Evolutionary conservation across 768 basidiomycete species (phyloP).

Genomic region (Mycena rebaudengoi): DNA sequence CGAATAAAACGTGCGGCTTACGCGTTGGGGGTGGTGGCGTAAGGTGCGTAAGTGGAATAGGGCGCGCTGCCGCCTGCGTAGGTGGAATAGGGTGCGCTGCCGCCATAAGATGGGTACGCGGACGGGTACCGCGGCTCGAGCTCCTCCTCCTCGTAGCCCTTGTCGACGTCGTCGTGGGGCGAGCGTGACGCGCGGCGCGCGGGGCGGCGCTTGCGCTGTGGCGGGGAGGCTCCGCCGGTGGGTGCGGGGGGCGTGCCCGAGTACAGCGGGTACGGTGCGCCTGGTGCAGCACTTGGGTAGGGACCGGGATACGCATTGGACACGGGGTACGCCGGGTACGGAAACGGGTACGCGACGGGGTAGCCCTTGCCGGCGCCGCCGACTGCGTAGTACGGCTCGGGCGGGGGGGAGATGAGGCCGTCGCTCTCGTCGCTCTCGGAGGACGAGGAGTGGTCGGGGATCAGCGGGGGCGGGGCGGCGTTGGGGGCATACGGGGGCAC

Average conservation of each 20-base stretch:
- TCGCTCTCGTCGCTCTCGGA: slow-evolving; percentile 74
- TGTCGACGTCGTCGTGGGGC: background rate
- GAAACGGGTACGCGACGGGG: background rate
- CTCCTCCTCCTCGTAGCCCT: slow-evolving; percentile 30
- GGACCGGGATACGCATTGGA: background rate
- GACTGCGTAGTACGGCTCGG: slow-evolving; percentile 30
- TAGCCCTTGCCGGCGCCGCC: background rate
- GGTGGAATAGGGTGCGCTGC: background rate
- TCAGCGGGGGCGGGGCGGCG: slow-evolving; percentile 53
- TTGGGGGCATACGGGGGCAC: slow-evolving; percentile 5
- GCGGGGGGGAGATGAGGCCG: slow-evolving; percentile 50
- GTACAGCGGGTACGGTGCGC: background rate
- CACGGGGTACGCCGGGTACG: background rate
- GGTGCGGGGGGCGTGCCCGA: background rate
- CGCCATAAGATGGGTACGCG: background rate
- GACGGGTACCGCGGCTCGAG: background rate
- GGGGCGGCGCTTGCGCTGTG: slow-evolving; percentile 4
- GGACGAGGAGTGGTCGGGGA: slow-evolving; percentile 71
- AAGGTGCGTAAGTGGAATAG: background rate
- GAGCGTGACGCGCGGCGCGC: background rate
- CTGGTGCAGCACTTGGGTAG: background rate
- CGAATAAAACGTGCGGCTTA: too few species aligned
- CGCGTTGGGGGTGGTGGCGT: too few species aligned
- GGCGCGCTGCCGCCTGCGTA: background rate
- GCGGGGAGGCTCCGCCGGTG: background rate